Evolutionary conservation across 768 basidiomycete species (phyloP).

Genomic region (Panaeolus papilionaceus): DNA sequence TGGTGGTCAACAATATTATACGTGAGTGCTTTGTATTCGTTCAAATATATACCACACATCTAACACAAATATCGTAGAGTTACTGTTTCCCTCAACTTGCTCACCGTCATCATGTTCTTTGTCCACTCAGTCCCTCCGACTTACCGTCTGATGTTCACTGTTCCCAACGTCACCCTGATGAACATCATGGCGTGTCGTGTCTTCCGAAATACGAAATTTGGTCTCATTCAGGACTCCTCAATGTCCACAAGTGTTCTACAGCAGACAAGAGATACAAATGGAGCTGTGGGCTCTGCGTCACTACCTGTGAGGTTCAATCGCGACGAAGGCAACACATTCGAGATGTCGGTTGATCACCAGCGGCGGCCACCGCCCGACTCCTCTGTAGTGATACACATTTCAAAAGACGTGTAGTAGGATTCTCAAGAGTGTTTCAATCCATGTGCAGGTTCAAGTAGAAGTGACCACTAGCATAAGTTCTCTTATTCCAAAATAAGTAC

Average conservation of each 20-base stretch:
- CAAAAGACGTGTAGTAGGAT: not conserved
- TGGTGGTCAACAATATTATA: constrained; percentile 40
- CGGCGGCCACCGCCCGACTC: not conserved
- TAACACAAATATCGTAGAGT: constrained; percentile 6
- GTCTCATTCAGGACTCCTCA: constrained; percentile 1
- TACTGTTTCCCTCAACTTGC: constrained; percentile 18
- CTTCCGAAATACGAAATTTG: constrained; percentile 26
- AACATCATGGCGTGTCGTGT: constrained; percentile 27
- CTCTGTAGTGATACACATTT: not conserved
- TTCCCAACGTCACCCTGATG: constrained; percentile 24
- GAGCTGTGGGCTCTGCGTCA: not conserved
- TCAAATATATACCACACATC: no score
- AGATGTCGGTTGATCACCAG: not conserved
- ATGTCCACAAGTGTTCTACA: not conserved
- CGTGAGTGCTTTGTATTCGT: constrained; percentile 29
- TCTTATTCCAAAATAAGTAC: no score
- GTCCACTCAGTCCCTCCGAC: not conserved
- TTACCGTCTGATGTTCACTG: constrained; percentile 17
- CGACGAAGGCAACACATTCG: not conserved
- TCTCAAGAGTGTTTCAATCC: not conserved
- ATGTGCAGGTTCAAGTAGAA: not conserved
- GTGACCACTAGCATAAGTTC: no score
- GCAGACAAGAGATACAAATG: not conserved
- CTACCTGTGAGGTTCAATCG: not conserved
- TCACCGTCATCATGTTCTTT: constrained; percentile 21